Evolutionary conservation across 495 filamentous ascomycete species (phyloP), one percentile per base, ranked within the genome.

Genomic region (Trichoderma parareesei): DNA sequence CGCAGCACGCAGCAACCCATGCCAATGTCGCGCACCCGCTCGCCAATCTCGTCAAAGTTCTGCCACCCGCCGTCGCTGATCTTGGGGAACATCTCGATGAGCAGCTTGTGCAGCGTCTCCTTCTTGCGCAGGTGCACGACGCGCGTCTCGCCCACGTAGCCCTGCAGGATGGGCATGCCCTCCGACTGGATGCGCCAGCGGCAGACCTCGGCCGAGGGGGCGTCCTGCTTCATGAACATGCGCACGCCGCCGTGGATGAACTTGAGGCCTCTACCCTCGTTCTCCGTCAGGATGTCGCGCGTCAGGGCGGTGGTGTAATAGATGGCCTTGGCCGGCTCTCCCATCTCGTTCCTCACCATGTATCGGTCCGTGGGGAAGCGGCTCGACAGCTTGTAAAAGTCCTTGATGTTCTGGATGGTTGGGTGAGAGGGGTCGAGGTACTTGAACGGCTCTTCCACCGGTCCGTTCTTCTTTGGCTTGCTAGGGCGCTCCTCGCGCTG

Each of bases 191-290:
- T 93, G 18, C 94, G 85, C 94, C 94, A 98, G 43, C 86, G 83
- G 78, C 92, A 96, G 20, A 93, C 88, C 49, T 89, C 88, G 53
- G 82, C 85, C 37, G 85, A 87, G 68, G 96, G 93, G 0, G 90
- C 89, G 69, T 98, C 93, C 71, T 98, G 94, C 77, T 93, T 94
- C 75, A 98, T 91, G 74, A 97, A 98, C 87, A 97, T 97, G 78
- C 96, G 96, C 38, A 98, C 91, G 66, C 94, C 94, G 65, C 89
- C 92, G 75, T 98, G 94, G 46, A 98, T 88, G 72, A 98, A 97
- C 75, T 92, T 96, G 75, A 98, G 87, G 37, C 92, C 91, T 14
- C 87, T 87, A 35, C 89, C 89, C 73, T 97, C 91, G 72, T 98
- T 98, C 63, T 83, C 75, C 8, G 76, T 78, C 3, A 98, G 82